A percentile compares a stretch with the other conserved stretches of the same genome.
Evolutionary conservation across 1,284 basidiomycete genomes (phyloP).

Genomic region (Ustilago xerochloae): DNA sequence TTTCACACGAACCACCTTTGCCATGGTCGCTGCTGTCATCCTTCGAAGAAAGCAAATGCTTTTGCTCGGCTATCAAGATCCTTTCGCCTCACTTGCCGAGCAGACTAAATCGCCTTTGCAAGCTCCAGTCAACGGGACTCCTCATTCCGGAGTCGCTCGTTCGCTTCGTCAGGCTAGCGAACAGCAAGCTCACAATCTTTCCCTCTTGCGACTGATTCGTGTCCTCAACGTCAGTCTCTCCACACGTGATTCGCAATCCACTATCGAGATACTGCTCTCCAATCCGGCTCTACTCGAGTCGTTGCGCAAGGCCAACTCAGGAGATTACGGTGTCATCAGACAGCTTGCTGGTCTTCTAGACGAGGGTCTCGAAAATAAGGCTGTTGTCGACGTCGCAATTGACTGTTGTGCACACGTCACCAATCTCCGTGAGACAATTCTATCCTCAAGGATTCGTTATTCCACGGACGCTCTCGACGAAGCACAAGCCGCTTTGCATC

Average conservation of each 20-base stretch:
- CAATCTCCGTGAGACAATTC: constrained; percentile 65
- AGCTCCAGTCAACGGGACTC: constrained; percentile 28
- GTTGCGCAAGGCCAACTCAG: constrained; percentile 61
- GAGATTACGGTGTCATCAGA: constrained; percentile 64
- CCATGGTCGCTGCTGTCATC: constrained; percentile 92
- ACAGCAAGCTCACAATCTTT: constrained; percentile 85
- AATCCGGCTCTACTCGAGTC: constrained; percentile 61
- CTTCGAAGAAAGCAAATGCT: constrained; percentile 87
- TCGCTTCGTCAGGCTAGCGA: constrained; percentile 68
- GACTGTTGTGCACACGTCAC: constrained; percentile 64
- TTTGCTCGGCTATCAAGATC: constrained; percentile 80
- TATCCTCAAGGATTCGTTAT: constrained; percentile 57
- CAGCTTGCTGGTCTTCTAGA: constrained; percentile 64
- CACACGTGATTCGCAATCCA: constrained; percentile 52
- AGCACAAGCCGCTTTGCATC: constrained; percentile 42
- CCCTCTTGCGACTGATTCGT: constrained; percentile 83
- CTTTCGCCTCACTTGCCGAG: constrained; percentile 70
- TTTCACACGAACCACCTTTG: constrained; percentile 94
- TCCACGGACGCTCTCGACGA: constrained; percentile 57
- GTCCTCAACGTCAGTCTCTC: constrained; percentile 80
- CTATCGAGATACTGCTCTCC: constrained; percentile 60
- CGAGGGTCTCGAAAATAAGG: constrained; percentile 62
- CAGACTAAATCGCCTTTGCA: constrained; percentile 36
- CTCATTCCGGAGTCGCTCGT: constrained; percentile 45
- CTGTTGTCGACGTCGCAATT: constrained; percentile 62